Conservation (phyloP, 1,284 basidiomycete species). For the Sanghuangporus baumii region DNA sequence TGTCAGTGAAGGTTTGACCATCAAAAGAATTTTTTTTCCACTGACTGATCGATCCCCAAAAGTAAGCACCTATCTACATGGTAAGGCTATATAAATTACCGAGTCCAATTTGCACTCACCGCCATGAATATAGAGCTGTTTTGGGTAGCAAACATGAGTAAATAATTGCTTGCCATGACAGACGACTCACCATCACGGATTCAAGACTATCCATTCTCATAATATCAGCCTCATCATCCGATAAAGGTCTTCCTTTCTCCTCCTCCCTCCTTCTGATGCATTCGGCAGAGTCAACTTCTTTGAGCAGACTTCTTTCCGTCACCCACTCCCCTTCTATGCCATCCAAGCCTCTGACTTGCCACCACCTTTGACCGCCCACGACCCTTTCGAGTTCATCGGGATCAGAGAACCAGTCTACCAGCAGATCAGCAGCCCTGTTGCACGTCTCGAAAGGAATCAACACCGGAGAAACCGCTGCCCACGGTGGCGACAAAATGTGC, state of each 20-base stretch:
- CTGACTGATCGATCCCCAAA: slow-evolving; percentile 62
- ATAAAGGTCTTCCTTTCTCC: slow-evolving; percentile 20
- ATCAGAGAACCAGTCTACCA: slow-evolving; percentile 73
- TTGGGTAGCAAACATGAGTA: no score
- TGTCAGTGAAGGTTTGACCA: background rate
- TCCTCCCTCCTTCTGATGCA: slow-evolving; percentile 25
- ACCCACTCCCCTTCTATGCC: slow-evolving; percentile 81
- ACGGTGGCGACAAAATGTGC: slow-evolving; percentile 71
- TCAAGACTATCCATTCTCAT: slow-evolving; percentile 50
- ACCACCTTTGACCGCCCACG: slow-evolving; percentile 81
- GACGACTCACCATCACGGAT: slow-evolving; percentile 44
- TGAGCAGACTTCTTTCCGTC: slow-evolving; percentile 47
- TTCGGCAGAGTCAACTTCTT: slow-evolving; percentile 20
- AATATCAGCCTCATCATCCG: slow-evolving; percentile 37
- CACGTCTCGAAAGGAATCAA: slow-evolving; percentile 58
- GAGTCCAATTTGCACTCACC: slow-evolving; percentile 30
- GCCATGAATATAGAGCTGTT: slow-evolving; percentile 70
- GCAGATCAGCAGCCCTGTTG: slow-evolving; percentile 63
- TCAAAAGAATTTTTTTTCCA: slow-evolving; percentile 21
- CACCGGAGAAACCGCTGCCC: slow-evolving; percentile 70
- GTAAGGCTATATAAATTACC: background rate
- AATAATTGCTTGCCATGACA: background rate
- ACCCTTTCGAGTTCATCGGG: slow-evolving; percentile 64
- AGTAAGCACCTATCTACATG: slow-evolving; percentile 48
- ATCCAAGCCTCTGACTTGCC: slow-evolving; percentile 70